Conservation (phyloP, 1,284 basidiomycete genomes). For the Cutaneotrichosporon daszewskae region DNA sequence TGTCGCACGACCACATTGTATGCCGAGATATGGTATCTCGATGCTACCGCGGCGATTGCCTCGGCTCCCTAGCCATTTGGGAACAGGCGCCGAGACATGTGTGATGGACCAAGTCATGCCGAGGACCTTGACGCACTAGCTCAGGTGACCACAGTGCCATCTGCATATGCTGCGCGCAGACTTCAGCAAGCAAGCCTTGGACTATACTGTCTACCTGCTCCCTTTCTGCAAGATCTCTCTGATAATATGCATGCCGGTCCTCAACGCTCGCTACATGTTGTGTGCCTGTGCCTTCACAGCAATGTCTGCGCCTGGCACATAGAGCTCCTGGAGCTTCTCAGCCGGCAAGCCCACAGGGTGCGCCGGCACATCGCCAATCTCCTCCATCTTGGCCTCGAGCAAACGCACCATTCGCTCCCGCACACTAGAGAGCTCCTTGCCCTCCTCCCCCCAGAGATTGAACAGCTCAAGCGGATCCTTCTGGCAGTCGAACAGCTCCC, state of each 20-base stretch:
- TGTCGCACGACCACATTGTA: no score
- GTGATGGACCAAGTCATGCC: no score
- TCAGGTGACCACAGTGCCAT: no score
- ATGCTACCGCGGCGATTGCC: no score
- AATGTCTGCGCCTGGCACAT: slow-evolving; percentile 4
- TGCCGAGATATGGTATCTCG: no score
- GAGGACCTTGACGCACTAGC: no score
- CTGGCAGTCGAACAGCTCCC: slow-evolving; percentile 25
- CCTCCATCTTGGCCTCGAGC: slow-evolving; percentile 21
- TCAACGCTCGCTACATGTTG: no score
- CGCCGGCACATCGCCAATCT: slow-evolving; percentile 20
- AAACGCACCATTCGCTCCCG: slow-evolving; percentile 17
- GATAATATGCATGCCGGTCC: no score
- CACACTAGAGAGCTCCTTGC: slow-evolving; percentile 2
- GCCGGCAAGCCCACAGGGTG: slow-evolving; percentile 12
- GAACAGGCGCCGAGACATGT: no score
- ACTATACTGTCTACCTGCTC: neutral
- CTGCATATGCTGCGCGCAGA: neutral
- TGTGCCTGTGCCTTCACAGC: slow-evolving; percentile 3
- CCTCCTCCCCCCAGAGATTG: slow-evolving; percentile 16
- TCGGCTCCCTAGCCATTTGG: no score
- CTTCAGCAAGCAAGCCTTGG: neutral
- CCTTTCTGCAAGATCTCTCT: no score
- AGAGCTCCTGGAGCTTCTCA: slow-evolving; percentile 1
- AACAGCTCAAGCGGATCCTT: slow-evolving; percentile 23